A percentile compares a stretch with the other conserved stretches of the same genome.
These are phyloP conservation scores for Nicotiana benthamiana DNA, from an alignment of 257 asterid species.

Conservation along the genomic window DNA sequence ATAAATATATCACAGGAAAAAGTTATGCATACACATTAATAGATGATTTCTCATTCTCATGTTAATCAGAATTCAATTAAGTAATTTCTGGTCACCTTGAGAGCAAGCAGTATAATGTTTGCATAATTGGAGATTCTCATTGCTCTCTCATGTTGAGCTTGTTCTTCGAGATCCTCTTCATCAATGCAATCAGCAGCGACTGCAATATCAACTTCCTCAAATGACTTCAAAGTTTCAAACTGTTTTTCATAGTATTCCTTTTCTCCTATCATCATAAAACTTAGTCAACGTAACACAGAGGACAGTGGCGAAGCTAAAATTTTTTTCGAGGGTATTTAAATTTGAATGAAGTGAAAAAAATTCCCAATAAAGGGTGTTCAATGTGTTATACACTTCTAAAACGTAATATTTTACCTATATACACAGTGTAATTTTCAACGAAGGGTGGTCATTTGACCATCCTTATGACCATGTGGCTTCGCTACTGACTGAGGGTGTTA, in stretches of 20 bases:
- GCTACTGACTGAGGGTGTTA: too few species aligned
- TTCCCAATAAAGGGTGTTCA: too few species aligned
- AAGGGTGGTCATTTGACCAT: too few species aligned
- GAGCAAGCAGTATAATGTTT: constrained; percentile 55
- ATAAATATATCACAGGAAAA: background rate
- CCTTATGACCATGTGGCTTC: too few species aligned
- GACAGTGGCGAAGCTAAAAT: too few species aligned
- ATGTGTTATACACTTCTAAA: too few species aligned
- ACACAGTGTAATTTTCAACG: too few species aligned
- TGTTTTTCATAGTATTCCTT: constrained; percentile 75
- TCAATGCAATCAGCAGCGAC: constrained; percentile 37
- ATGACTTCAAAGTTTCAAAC: constrained; percentile 65
- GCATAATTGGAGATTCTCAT: constrained; percentile 82
- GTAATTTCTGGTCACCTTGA: constrained; percentile 43
- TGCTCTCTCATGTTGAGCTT: constrained; percentile 69
- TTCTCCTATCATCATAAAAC: constrained; percentile 41
- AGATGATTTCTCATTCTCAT: background rate
- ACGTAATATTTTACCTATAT: too few species aligned
- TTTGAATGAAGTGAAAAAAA: too few species aligned
- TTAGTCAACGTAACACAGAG: background rate
- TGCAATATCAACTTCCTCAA: constrained; percentile 57
- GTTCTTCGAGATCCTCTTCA: constrained; percentile 65
- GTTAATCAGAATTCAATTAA: background rate
- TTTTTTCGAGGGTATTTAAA: too few species aligned
- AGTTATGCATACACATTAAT: background rate